These are phyloP conservation scores for Starmerella davenportii DNA, from an alignment of 805 yeast species.

Conservation along the genomic window DNA sequence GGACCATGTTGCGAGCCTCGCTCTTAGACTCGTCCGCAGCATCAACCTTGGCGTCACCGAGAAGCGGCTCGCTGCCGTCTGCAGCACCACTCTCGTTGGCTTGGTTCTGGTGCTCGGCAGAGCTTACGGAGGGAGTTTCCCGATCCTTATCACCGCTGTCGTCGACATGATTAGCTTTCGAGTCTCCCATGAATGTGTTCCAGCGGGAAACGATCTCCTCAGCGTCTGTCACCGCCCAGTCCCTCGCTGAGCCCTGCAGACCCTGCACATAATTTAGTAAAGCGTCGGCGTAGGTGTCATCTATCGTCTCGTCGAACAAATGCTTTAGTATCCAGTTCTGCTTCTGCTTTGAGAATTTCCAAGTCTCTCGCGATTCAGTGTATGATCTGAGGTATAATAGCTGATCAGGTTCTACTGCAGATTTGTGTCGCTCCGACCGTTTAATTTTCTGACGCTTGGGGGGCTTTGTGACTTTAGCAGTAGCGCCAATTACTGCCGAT, in stretches of 20 bases:
- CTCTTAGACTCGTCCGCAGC: too few species aligned
- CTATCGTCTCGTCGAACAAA: constrained; percentile 29
- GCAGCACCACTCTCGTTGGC: too few species aligned
- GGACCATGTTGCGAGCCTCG: too few species aligned
- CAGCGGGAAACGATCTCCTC: constrained; percentile 33
- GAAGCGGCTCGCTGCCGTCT: too few species aligned
- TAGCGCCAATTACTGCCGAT: constrained; percentile 13
- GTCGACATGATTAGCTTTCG: constrained; percentile 13
- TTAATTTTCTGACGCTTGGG: constrained; percentile 57
- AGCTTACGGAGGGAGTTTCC: too few species aligned
- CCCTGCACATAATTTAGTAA: constrained; percentile 38
- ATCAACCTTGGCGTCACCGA: too few species aligned
- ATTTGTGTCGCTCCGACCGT: constrained; percentile 44
- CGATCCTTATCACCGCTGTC: constrained; percentile 3
- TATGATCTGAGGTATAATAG: constrained; percentile 44
- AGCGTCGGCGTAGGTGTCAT: constrained; percentile 34
- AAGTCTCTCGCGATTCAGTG: constrained; percentile 35
- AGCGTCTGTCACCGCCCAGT: constrained; percentile 36
- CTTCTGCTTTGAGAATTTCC: constrained; percentile 78
- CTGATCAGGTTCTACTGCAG: constrained; percentile 61
- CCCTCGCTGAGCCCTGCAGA: constrained; percentile 52
- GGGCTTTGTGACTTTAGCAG: constrained; percentile 30
- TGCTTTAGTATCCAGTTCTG: constrained; percentile 71
- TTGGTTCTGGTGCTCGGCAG: too few species aligned
- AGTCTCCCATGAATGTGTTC: constrained; percentile 34